Conservation (phyloP, 2,329 filamentous ascomycete genomes). For the Aspergillus intermedius region DNA sequence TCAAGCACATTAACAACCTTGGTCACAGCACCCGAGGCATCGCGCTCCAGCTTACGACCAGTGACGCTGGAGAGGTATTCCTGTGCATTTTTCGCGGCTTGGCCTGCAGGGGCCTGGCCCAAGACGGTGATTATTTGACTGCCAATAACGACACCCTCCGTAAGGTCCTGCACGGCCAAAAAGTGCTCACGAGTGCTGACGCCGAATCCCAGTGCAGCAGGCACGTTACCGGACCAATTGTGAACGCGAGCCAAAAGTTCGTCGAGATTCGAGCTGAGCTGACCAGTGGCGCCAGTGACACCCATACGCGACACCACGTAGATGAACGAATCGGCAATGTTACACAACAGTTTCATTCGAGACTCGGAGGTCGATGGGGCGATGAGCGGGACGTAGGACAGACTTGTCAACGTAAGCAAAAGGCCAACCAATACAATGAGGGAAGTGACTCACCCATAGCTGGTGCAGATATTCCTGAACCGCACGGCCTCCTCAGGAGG, state of each 20-base stretch:
- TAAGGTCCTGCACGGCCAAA: constrained; percentile 70
- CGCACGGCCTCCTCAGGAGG: constrained; percentile 94
- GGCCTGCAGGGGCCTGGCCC: constrained; percentile 58
- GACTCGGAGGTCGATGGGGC: constrained; percentile 86
- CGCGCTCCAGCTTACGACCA: constrained; percentile 46
- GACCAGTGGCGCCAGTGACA: constrained; percentile 83
- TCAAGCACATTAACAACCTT: constrained; percentile 66
- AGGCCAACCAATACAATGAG: neutral
- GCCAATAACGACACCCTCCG: constrained; percentile 93
- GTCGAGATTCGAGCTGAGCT: constrained; percentile 73
- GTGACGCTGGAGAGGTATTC: constrained; percentile 77
- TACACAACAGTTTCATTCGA: constrained; percentile 92
- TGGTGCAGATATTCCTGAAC: constrained; percentile 42
- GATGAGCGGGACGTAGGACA: constrained; percentile 96
- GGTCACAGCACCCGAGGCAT: constrained; percentile 43
- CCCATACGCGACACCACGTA: constrained; percentile 98
- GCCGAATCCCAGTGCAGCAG: constrained; percentile 89
- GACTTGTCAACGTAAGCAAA: constrained; percentile 38
- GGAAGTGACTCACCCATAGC: constrained; percentile 21
- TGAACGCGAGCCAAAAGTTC: constrained; percentile 79
- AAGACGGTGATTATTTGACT: constrained; percentile 88
- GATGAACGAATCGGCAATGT: constrained; percentile 96
- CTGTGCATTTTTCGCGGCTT: constrained; percentile 66
- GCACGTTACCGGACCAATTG: constrained; percentile 83
- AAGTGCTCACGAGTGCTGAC: constrained; percentile 96